These are phyloP conservation scores for Andrographis paniculata DNA, from an alignment of 305 asterid species.

Conservation along the genomic window DNA sequence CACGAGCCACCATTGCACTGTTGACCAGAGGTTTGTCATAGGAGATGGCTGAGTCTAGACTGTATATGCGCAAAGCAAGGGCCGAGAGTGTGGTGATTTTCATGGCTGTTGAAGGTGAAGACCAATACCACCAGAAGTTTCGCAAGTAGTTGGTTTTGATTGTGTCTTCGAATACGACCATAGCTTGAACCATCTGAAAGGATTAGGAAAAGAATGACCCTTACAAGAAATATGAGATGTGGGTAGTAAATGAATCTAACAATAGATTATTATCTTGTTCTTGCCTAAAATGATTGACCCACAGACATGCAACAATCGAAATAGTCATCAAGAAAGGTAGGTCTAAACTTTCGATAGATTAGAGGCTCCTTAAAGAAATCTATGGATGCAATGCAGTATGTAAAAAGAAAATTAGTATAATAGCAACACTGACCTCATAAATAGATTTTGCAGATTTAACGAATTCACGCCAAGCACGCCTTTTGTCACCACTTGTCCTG, in stretches of 20 bases:
- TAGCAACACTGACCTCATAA: conserved; percentile 57
- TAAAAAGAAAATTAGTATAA: conserved; percentile 5
- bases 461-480: conserved; percentile 70
- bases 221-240: no score
- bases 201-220: background rate
- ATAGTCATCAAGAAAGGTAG: no score
- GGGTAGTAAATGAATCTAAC: no score
- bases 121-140: conserved; percentile 97
- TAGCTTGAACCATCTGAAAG: conserved; percentile 87
- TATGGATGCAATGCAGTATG: conserved; percentile 1
- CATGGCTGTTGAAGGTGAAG: conserved; percentile 87
- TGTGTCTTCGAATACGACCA: conserved; percentile 61
- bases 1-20: conserved; percentile 19
- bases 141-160: conserved; percentile 59
- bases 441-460: conserved; percentile 73
- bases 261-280: no score
- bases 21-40: conserved; percentile 47
- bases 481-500: conserved; percentile 48
- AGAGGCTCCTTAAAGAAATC: no score
- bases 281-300: no score
- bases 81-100: conserved; percentile 71
- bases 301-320: no score
- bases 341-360: no score
- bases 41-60: conserved; percentile 72
- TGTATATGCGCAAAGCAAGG: conserved; percentile 67